A percentile compares a stretch with the other conserved stretches of the same genome.
Conservation (phyloP, 176 grass and related monocot genomes). For the Musa itinerans region DNA sequence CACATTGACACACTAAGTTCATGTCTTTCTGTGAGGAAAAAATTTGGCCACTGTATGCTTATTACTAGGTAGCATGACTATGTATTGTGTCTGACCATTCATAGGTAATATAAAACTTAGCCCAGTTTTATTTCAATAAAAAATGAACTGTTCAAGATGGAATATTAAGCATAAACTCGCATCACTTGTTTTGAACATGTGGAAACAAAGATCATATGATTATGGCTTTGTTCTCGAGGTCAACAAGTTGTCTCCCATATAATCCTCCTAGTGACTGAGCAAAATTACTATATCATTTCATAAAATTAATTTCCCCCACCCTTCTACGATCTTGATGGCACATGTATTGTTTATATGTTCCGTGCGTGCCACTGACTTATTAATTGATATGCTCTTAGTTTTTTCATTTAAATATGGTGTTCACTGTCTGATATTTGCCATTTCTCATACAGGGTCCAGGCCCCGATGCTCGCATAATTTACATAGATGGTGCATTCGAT, state of each 20-base stretch:
- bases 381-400: neutral
- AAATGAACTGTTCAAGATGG: too few relatives aligned
- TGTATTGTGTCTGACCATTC: too few relatives aligned
- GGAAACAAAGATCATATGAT: slow-evolving; percentile 51
- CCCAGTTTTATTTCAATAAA: too few relatives aligned
- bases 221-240: too few relatives aligned
- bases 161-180: neutral
- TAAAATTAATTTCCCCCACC: neutral
- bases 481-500: slow-evolving; percentile 94
- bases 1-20: too few relatives aligned
- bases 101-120: too few relatives aligned
- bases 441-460: slow-evolving; percentile 47
- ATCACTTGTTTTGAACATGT: slow-evolving; percentile 81
- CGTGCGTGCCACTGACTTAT: neutral
- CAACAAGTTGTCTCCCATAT: neutral
- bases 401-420: neutral
- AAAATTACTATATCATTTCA: neutral
- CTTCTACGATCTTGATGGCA: neutral
- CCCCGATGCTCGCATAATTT: slow-evolving; percentile 75
- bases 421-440: neutral
- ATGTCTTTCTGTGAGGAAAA: too few relatives aligned
- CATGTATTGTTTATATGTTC: neutral
- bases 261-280: neutral
- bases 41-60: too few relatives aligned
- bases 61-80: too few relatives aligned